Conservation (phyloP, 176 grass and related monocot species). For the Zoysia japonica region DNA sequence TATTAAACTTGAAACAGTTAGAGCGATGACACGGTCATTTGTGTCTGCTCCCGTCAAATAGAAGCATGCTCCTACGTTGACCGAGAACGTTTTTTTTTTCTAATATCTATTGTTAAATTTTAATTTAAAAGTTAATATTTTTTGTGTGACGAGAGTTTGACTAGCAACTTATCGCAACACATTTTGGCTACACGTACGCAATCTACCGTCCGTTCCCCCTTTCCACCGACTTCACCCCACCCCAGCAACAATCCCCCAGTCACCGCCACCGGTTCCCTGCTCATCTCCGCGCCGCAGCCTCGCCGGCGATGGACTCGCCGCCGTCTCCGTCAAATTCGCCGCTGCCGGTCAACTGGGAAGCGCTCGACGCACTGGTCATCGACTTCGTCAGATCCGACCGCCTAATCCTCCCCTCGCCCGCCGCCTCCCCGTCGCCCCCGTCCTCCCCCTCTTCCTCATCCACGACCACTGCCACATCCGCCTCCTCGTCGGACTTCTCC, state of each 20-base stretch:
- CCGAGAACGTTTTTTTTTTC: too few species aligned
- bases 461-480: constrained; percentile 30
- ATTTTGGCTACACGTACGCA: constrained; percentile 25
- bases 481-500: constrained; percentile 31
- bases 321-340: neutral
- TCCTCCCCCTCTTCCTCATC: constrained; percentile 51
- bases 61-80: too few species aligned
- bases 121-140: too few species aligned
- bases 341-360: constrained; percentile 69
- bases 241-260: neutral
- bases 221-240: constrained; percentile 35
- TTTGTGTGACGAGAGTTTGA: too few species aligned
- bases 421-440: constrained; percentile 40
- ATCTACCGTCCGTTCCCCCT: neutral
- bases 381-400: constrained; percentile 76
- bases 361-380: constrained; percentile 62
- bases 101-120: too few species aligned
- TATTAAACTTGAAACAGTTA: too few species aligned
- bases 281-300: constrained; percentile 21
- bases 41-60: too few species aligned
- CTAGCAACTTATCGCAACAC: constrained; percentile 11
- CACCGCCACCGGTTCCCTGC: neutral
- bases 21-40: too few species aligned
- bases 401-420: constrained; percentile 37
- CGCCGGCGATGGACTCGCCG: constrained; percentile 48